Conservation (phyloP, 352 stramenopile genomes). For the Globisporangium megalacanthum region DNA sequence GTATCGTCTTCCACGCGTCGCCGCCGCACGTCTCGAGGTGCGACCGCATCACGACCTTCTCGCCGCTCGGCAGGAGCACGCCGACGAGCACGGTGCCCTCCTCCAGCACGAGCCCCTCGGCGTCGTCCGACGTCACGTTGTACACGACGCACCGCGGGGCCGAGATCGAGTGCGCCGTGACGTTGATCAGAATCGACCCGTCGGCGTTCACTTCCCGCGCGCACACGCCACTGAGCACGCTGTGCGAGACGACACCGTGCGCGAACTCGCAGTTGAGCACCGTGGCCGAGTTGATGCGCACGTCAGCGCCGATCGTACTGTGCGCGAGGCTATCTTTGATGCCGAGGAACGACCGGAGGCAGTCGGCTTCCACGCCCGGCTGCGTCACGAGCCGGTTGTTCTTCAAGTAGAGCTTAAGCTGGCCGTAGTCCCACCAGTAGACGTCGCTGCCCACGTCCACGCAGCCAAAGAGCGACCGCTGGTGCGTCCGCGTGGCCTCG, state of each 20-base stretch:
- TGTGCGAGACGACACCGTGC: slow-evolving; percentile 57
- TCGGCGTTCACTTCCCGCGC: slow-evolving; percentile 89
- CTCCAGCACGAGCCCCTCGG: slow-evolving; percentile 87
- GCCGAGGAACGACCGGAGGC: slow-evolving; percentile 69
- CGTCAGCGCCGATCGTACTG: slow-evolving; percentile 60
- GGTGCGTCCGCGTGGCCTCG: slow-evolving; percentile 44
- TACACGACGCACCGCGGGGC: slow-evolving; percentile 95
- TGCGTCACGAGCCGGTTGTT: slow-evolving; percentile 95
- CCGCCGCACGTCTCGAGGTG: slow-evolving; percentile 92
- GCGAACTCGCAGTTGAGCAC: slow-evolving; percentile 81
- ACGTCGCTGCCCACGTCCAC: slow-evolving; percentile 96
- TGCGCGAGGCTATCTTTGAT: slow-evolving; percentile 76
- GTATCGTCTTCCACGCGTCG: slow-evolving; percentile 91
- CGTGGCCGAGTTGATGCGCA: slow-evolving; percentile 53
- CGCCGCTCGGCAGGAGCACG: slow-evolving; percentile 89
- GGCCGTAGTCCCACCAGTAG: slow-evolving; percentile 99
- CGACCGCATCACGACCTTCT: slow-evolving; percentile 90
- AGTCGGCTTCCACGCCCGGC: slow-evolving; percentile 70
- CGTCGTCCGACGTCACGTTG: slow-evolving; percentile 93
- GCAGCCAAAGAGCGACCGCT: slow-evolving; percentile 93
- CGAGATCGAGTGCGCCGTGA: slow-evolving; percentile 94
- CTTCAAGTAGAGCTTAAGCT: slow-evolving; percentile 97
- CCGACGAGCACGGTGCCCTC: slow-evolving; percentile 93
- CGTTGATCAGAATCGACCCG: slow-evolving; percentile 97
- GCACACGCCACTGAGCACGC: slow-evolving; percentile 89